phyloP scores from a whole-genome alignment of 306 rosid genomes.

The Fragaria nilgerrensis region DNA sequence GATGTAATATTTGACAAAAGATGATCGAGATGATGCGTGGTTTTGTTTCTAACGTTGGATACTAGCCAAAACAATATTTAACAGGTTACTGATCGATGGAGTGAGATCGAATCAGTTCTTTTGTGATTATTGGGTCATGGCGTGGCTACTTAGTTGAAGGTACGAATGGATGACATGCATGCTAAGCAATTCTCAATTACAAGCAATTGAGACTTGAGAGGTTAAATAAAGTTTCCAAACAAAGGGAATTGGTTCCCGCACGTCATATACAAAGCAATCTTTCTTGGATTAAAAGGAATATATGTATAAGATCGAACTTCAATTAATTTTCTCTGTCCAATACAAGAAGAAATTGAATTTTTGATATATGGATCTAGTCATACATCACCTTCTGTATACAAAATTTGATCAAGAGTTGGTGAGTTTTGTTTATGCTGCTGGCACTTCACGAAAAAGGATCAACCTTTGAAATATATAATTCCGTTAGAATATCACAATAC shows the following conservation, averaged over 20 bases:
- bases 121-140: not conserved
- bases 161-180: slow-evolving; percentile 28
- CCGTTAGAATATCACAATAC: not conserved
- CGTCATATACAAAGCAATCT: slow-evolving; percentile 12
- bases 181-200: slow-evolving; percentile 27
- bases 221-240: slow-evolving; percentile 13
- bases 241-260: slow-evolving; percentile 39
- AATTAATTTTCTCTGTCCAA: not conserved
- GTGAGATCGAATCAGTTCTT: slow-evolving; percentile 44
- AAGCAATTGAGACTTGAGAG: slow-evolving; percentile 35
- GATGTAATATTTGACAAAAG: not conserved
- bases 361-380: not conserved
- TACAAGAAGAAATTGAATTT: not conserved
- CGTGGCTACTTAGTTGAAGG: slow-evolving; percentile 33
- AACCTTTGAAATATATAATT: not conserved
- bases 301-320: not conserved
- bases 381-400: not conserved
- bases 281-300: slow-evolving; percentile 25
- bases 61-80: not conserved
- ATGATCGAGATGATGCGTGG: not conserved
- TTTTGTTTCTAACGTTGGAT: not conserved
- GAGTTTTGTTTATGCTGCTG: not conserved
- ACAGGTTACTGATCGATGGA: not conserved
- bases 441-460: not conserved
- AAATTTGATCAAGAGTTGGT: not conserved